Percentiles rank a stretch among this genome's conserved stretches.
Conservation (phyloP, 1,284 basidiomycete species). For the Porodaedalea pini region DNA sequence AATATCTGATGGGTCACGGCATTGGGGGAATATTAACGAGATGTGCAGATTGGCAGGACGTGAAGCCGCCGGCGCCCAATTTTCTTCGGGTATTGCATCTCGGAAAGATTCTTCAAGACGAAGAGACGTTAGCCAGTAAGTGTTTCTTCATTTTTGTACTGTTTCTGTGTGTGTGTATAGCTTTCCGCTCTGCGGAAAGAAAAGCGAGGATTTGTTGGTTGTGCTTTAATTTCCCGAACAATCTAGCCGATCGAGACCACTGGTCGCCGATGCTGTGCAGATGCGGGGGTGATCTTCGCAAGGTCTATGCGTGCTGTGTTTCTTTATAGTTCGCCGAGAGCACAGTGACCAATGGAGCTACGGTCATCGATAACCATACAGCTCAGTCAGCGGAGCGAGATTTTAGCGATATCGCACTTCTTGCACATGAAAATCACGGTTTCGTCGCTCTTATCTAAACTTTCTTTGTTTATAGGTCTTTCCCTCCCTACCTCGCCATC, state of each 20-base stretch:
- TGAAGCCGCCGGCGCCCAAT: conserved; percentile 74
- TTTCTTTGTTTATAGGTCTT: conserved; percentile 9
- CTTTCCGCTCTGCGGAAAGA: not conserved
- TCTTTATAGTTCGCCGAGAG: not conserved
- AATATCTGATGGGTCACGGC: conserved; percentile 4
- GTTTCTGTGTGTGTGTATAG: not conserved
- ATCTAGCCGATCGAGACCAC: too few species aligned
- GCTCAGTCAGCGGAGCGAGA: not conserved
- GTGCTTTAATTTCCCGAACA: not conserved
- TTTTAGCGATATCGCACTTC: too few species aligned
- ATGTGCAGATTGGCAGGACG: conserved; percentile 70
- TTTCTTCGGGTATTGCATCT: conserved; percentile 77
- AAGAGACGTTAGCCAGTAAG: conserved; percentile 71
- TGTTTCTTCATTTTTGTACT: conserved; percentile 23
- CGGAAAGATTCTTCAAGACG: conserved; percentile 82
- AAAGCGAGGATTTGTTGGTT: not conserved
- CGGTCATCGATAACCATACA: not conserved
- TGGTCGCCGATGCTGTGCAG: conserved; percentile 11
- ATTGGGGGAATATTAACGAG: not conserved
- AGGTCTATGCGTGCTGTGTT: not conserved
- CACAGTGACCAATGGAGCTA: conserved; percentile 3
- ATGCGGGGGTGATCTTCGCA: not conserved
- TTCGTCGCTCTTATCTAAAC: too few species aligned
- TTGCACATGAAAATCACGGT: too few species aligned
- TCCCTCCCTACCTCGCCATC: conserved; percentile 12